Evolutionary conservation across 106 monocot species (phyloP).

Genomic region (Amphibolis antarctica): DNA sequence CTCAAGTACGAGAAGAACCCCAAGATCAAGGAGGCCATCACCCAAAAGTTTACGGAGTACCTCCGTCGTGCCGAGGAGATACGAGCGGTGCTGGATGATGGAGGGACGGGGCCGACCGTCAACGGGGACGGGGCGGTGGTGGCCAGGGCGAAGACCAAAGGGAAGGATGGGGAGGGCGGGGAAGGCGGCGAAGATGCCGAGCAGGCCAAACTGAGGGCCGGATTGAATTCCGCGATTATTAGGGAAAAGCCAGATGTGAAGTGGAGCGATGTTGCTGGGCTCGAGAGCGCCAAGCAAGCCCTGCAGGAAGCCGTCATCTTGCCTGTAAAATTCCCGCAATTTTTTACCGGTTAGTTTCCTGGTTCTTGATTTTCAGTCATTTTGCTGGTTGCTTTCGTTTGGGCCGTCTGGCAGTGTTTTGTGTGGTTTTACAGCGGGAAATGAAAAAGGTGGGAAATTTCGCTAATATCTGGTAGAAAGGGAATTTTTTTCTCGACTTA

Average conservation of each 20-base stretch:
- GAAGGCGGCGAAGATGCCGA: conserved; percentile 45
- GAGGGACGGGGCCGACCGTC: conserved; percentile 39
- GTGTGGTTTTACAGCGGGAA: background rate
- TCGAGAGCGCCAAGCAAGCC: conserved; percentile 75
- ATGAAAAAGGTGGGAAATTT: too few species aligned
- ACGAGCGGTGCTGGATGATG: conserved; percentile 57
- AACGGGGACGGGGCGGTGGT: conserved; percentile 63
- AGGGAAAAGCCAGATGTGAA: conserved; percentile 68
- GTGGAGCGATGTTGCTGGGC: conserved; percentile 75
- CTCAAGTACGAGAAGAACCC: conserved; percentile 45
- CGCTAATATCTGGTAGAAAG: too few species aligned
- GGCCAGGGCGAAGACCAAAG: conserved; percentile 48
- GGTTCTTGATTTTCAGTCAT: background rate
- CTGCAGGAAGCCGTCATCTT: conserved; percentile 77
- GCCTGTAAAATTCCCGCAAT: conserved; percentile 73
- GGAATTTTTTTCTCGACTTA: too few species aligned
- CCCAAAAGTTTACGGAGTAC: conserved; percentile 85
- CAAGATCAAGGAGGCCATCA: conserved; percentile 81
- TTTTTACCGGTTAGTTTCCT: conserved; percentile 58
- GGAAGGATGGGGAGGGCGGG: conserved; percentile 57
- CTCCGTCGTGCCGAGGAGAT: conserved; percentile 80
- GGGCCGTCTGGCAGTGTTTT: background rate
- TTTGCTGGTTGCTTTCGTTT: too few species aligned
- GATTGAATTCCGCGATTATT: conserved; percentile 69
- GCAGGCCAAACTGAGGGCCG: conserved; percentile 60